Evolutionary conservation across 495 filamentous ascomycete species (phyloP), one percentile per base, ranked within the genome.

Genomic region (Xylona heveae): DNA sequence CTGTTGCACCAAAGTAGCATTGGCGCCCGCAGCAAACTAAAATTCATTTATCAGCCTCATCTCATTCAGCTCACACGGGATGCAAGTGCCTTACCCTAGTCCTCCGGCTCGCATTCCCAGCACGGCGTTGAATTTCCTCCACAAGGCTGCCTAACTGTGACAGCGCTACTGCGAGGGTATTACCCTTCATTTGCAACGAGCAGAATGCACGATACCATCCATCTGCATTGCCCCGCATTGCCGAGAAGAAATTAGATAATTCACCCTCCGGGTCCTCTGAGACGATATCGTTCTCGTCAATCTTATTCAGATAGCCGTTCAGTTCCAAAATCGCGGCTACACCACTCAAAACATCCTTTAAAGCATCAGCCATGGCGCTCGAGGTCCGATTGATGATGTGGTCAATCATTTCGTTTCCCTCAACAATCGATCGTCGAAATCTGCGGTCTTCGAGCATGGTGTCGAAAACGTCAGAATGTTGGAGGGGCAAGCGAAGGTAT

Each of bases 331-430:
- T 79, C 2, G 79, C 78, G 36, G 70, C 65, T 23, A 83, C 56
- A 4, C 79, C 83, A 38, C 84, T 77, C 26, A 62, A 52, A 15
- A 91, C 62, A 50, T 97, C 90, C 40, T 73, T 62, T 14, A 84
- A 52, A 2, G 71, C 61, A 41, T 80, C 77, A 18, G 77, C 67
- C 50, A 92, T 73, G 8, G 76, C 65, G 6, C 58, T 48, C 2
- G 71, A 67, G 14, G 84, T 91, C 28, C 83, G 64, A 29, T 68
- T 66, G 38, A 90, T 68, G 38, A 92, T 79, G 50, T 82, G 74
- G 44, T 92, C 80, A 35, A 97, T 91, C 48, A 75, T 77, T 45
- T 81, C 74, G 46, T 95, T 94, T 29, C 85, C 82, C 28, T 73
- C 65, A 14, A 92, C 55, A 25, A 95, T 80, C 33, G 81, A 65